Conservation (phyloP, 2,329 filamentous ascomycete genomes). For the Chrysosporium keratinophilum region DNA sequence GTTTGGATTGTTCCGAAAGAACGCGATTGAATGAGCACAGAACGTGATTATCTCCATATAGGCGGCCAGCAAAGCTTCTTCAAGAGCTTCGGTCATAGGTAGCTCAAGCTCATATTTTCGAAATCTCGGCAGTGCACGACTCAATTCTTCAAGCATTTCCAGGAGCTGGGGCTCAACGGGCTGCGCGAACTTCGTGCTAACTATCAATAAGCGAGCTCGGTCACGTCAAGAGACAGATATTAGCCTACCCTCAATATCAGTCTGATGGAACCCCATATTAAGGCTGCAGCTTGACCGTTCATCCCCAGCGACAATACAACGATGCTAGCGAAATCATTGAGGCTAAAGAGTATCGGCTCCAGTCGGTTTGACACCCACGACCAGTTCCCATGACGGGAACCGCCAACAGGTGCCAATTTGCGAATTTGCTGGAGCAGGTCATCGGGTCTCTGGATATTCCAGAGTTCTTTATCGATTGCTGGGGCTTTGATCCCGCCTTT, state of each 20-base stretch:
- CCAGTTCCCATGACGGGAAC: neutral
- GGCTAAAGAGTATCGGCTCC: neutral
- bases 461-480: neutral
- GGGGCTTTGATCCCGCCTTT: neutral
- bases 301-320: neutral
- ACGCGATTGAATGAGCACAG: neutral
- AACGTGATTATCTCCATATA: slow-evolving; percentile 1
- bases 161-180: neutral
- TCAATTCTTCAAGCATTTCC: slow-evolving; percentile 1
- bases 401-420: neutral
- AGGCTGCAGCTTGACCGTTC: neutral
- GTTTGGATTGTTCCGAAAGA: slow-evolving; percentile 4
- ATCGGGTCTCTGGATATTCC: neutral
- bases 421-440: neutral
- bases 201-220: neutral
- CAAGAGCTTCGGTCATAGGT: neutral
- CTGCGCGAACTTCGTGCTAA: neutral
- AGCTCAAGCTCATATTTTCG: neutral
- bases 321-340: slow-evolving; percentile 1
- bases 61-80: neutral
- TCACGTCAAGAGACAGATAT: neutral
- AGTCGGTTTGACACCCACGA: neutral
- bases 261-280: slow-evolving; percentile 4
- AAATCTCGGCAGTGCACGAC: neutral
- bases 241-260: slow-evolving; percentile 1